Base-by-base conservation (phyloP, 345 rosid species). In the Mangifera indica region DNA sequence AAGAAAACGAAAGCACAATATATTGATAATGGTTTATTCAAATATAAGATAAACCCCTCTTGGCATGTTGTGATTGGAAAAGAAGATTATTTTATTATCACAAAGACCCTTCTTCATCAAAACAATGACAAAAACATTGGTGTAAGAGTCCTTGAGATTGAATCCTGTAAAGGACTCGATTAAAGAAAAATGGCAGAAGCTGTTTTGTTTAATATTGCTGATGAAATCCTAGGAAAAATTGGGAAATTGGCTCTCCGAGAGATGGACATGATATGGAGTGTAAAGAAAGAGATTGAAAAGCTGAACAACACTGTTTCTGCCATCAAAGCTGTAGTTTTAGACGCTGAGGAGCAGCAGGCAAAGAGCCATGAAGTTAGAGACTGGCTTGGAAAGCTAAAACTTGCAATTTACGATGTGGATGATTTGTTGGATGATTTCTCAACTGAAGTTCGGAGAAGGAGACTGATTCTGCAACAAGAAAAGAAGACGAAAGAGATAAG, bases 381-480 rank as follows among this genome's bases (percentile, higher is more conserved):
- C 18, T 82, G 88, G 86, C 60, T 85, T 25, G 61, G 18, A 10
- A 24, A 64, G 52, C 67, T 82, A 10, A 78, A 66, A 44, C 81
- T 66, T 2, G 81, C 64, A 0, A 22, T 76, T 7, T 80, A 76
- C 49, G 81, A 82, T 51, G 81, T 80, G 2, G 81, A 84, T 7
- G 85, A 81, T 62, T 44, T 81, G 76, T 71, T 77, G 1, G 82
- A 82, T 55, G 83, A 78, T 24, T 55, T 81, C 57, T 66, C 76
- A 0, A 56, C 75, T 1, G 74, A 71, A 48, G 67, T 52, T 24
- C 4, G 21, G 21, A 67, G 46, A 52, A 60, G 60, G 32, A 56
- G 11, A 56, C 10, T 56, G 14, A 10, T 22, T 37, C 9, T 37
- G 42, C 42, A 37, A 21, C 21, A 17, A 44, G 45, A 29, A 18